Percentiles rank a stretch among this genome's conserved stretches.
Conservation (phyloP, 352 stramenopile species). For the Phytophthora lateralis region DNA sequence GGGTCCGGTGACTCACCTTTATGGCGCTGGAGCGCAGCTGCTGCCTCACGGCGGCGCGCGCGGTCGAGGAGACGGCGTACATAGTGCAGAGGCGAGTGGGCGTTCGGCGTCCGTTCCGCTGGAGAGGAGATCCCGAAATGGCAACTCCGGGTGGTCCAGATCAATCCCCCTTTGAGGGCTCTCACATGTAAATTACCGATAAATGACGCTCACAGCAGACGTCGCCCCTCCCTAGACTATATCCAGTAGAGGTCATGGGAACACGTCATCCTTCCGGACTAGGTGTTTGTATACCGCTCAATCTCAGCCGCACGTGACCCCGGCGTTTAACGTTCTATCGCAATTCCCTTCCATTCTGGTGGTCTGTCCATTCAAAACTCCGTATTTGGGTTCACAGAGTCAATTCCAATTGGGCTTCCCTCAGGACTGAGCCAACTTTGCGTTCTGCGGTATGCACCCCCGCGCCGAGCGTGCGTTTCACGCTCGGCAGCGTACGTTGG, state of each 20-base stretch:
- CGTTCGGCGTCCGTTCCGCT: constrained; percentile 37
- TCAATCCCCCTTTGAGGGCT: constrained; percentile 7
- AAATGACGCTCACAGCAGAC: constrained; percentile 22
- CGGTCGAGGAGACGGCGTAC: constrained; percentile 68
- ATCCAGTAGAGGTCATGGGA: not conserved
- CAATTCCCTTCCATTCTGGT: constrained; percentile 36
- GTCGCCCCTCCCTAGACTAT: constrained; percentile 24
- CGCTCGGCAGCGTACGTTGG: not conserved
- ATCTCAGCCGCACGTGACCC: constrained; percentile 37
- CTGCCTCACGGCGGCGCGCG: constrained; percentile 65
- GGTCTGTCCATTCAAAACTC: constrained; percentile 17
- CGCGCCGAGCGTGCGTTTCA: constrained; percentile 20
- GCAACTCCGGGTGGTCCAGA: constrained; percentile 28
- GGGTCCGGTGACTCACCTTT: constrained; percentile 43
- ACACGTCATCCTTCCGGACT: constrained; percentile 23
- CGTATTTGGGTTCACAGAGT: not conserved
- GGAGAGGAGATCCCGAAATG: constrained; percentile 86
- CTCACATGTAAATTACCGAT: constrained; percentile 33
- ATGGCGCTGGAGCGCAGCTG: constrained; percentile 67
- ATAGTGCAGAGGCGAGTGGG: constrained; percentile 29
- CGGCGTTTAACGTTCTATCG: constrained; percentile 13
- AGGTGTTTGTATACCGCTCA: constrained; percentile 12
- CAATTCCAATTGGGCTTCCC: not conserved
- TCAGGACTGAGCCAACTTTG: constrained; percentile 2
- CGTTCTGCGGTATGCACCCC: constrained; percentile 5